These are phyloP conservation scores for Metschnikowia baotianmanensis DNA, from an alignment of 805 yeast genomes.

Conservation along the genomic window DNA sequence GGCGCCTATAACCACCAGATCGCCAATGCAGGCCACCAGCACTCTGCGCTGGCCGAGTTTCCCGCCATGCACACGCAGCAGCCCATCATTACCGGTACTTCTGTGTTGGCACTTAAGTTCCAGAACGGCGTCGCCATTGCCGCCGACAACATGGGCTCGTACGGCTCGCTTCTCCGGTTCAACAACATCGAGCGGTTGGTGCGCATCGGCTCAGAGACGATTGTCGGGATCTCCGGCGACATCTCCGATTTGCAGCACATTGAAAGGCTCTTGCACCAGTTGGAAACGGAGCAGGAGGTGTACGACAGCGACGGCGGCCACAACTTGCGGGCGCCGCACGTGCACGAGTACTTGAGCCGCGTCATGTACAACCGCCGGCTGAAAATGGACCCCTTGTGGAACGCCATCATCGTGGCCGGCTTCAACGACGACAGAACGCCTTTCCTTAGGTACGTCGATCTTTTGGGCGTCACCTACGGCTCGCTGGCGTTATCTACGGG, in stretches of 20 bases:
- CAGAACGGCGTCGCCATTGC: slow-evolving; percentile 90
- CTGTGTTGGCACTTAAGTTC: slow-evolving; percentile 89
- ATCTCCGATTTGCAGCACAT: slow-evolving; percentile 89
- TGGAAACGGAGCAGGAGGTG: slow-evolving; percentile 67
- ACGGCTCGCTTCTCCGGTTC: slow-evolving; percentile 89
- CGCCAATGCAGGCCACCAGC: slow-evolving; percentile 50
- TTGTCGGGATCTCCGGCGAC: slow-evolving; percentile 94
- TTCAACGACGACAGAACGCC: slow-evolving; percentile 63
- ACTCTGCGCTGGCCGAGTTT: slow-evolving; percentile 28
- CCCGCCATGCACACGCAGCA: slow-evolving; percentile 88
- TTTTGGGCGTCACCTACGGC: slow-evolving; percentile 86
- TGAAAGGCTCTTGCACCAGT: slow-evolving; percentile 68
- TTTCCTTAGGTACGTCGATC: slow-evolving; percentile 81
- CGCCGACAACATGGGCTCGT: slow-evolving; percentile 89
- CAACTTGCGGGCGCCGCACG: slow-evolving; percentile 74
- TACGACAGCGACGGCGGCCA: slow-evolving; percentile 69
- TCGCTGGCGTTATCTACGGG: slow-evolving; percentile 94
- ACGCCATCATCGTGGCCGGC: slow-evolving; percentile 89
- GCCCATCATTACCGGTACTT: slow-evolving; percentile 95
- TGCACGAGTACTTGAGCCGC: slow-evolving; percentile 82
- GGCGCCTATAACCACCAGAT: slow-evolving; percentile 77
- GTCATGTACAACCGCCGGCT: slow-evolving; percentile 85
- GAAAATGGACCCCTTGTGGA: slow-evolving; percentile 96
- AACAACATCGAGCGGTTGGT: slow-evolving; percentile 81
- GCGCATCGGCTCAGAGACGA: slow-evolving; percentile 79